Conservation (phyloP, 2,329 filamentous ascomycete genomes). For the Chaetomiaceae sp. region DNA sequence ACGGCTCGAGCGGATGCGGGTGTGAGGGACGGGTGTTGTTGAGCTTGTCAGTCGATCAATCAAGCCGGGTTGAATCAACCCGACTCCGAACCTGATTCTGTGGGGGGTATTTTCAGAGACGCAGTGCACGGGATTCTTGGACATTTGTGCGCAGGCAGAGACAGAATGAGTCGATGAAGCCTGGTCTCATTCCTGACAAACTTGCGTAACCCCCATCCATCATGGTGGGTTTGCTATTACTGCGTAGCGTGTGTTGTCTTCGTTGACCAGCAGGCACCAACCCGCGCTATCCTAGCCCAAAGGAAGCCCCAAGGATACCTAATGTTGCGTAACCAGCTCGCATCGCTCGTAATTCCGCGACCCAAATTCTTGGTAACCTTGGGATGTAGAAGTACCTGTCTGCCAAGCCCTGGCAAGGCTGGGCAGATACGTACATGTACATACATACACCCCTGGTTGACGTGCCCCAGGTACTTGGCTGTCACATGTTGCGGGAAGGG, state of each 20-base stretch:
- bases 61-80: constrained; percentile 8
- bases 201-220: no score
- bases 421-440: neutral
- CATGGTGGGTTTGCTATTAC: no score
- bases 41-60: neutral
- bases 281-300: neutral
- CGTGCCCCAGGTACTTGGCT: no score
- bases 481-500: constrained; percentile 2
- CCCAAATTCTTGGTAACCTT: neutral
- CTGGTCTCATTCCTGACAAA: no score
- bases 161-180: no score
- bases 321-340: constrained; percentile 6
- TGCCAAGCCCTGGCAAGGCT: neutral
- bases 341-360: neutral
- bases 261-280: neutral
- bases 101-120: no score
- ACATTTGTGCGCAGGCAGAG: no score
- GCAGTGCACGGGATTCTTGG: no score
- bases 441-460: no score
- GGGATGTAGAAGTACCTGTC: no score
- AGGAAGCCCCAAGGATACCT: neutral
- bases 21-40: neutral
- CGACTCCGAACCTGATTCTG: constrained; percentile 16
- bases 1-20: constrained; percentile 7
- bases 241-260: no score